A percentile compares a stretch with the other conserved stretches of the same genome.
These are phyloP conservation scores for Botrytis tulipae DNA, from an alignment of 2,329 filamentous ascomycete genomes.

Conservation along the genomic window DNA sequence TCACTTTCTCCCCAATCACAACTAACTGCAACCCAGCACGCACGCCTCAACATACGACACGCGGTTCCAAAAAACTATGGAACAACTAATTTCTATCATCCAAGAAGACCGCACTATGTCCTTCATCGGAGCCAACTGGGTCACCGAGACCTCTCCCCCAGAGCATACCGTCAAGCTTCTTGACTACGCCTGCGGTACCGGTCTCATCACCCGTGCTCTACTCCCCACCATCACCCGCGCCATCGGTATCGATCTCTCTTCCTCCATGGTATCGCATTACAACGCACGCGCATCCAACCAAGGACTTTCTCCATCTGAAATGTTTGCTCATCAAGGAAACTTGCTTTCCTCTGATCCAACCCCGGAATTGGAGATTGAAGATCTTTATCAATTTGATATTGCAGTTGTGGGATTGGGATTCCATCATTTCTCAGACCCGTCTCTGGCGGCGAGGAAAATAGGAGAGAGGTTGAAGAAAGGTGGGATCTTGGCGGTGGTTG, in stretches of 20 bases:
- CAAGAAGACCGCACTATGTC: constrained; percentile 46
- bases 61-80: constrained; percentile 53
- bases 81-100: constrained; percentile 55
- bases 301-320: constrained; percentile 51
- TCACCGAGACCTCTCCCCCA: constrained; percentile 18
- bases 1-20: background rate
- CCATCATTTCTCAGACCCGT: constrained; percentile 67
- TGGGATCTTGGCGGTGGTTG: constrained; percentile 65
- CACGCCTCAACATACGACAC: constrained; percentile 56
- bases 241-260: constrained; percentile 67
- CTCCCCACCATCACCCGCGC: constrained; percentile 61
- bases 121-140: constrained; percentile 62
- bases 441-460: constrained; percentile 56
- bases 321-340: constrained; percentile 58
- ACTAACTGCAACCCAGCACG: constrained; percentile 39
- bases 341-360: constrained; percentile 42
- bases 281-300: constrained; percentile 59
- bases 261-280: constrained; percentile 67
- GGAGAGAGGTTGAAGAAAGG: constrained; percentile 61
- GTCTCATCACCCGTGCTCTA: constrained; percentile 48
- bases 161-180: constrained; percentile 45
- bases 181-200: constrained; percentile 76
- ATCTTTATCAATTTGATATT: constrained; percentile 69
- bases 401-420: constrained; percentile 61
- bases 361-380: constrained; percentile 26